A percentile compares a stretch with the other conserved stretches of the same genome.
These are phyloP conservation scores for Leccinum fibrillosum DNA, from an alignment of 768 basidiomycete genomes.

Conservation along the genomic window DNA sequence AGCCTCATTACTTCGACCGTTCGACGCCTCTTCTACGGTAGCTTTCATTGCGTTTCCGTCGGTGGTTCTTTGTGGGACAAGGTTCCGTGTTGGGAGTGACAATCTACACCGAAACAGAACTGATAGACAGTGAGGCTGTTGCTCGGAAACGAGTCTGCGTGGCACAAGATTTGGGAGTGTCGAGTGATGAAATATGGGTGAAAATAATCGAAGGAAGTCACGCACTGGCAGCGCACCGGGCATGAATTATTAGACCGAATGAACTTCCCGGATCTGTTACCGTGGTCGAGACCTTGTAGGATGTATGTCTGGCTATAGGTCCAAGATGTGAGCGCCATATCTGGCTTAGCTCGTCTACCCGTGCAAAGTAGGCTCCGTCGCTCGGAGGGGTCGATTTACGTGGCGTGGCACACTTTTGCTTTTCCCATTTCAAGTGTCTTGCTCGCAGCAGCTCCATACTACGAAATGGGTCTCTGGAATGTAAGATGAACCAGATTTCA, in stretches of 20 bases:
- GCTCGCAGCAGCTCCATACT: too few species aligned
- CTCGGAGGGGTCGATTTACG: too few species aligned
- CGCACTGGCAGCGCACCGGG: neutral
- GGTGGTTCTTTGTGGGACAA: neutral
- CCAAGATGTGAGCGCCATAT: too few species aligned
- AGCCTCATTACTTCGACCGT: constrained; percentile 11
- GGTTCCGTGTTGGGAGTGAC: neutral
- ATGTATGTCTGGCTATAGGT: neutral
- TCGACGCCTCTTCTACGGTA: neutral
- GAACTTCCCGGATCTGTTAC: neutral
- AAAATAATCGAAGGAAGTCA: neutral
- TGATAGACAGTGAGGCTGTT: neutral
- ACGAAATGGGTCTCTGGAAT: too few species aligned
- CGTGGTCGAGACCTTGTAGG: neutral
- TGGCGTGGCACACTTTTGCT: too few species aligned
- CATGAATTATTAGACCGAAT: neutral
- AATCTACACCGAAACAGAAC: neutral
- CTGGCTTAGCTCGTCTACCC: too few species aligned
- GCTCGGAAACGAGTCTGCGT: neutral
- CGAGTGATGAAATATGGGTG: neutral
- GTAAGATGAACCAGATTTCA: too few species aligned
- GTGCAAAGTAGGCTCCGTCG: too few species aligned
- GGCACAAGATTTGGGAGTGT: neutral
- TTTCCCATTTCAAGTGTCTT: too few species aligned
- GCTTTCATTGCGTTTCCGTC: neutral